Conservation (phyloP, 139 green algal genomes). For the Chlamydomonas applanata region DNA sequence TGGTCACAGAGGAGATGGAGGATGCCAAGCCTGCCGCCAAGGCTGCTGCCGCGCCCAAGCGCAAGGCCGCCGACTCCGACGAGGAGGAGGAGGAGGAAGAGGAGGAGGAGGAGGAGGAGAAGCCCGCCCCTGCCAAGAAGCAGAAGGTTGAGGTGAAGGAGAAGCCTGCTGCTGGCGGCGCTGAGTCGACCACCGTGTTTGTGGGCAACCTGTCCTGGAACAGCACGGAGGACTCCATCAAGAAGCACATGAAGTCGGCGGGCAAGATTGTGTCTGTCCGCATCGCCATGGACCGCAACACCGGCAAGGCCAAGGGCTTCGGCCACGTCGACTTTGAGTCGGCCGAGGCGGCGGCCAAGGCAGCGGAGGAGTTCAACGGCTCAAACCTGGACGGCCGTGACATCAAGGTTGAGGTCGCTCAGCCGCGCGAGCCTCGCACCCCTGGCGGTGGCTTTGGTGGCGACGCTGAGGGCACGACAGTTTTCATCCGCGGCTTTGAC, state of each 20-base stretch:
- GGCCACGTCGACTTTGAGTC: slow-evolving; percentile 68
- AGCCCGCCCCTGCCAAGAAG: slow-evolving; percentile 41
- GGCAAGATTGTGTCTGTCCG: slow-evolving; percentile 57
- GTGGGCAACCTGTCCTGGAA: slow-evolving; percentile 71
- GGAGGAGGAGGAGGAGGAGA: slow-evolving; percentile 19
- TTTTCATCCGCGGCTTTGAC: slow-evolving; percentile 82
- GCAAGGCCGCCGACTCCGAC: slow-evolving; percentile 27
- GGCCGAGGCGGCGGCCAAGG: slow-evolving; percentile 41
- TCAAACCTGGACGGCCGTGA: slow-evolving; percentile 61
- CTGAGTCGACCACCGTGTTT: slow-evolving; percentile 56
- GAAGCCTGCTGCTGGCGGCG: slow-evolving; percentile 1
- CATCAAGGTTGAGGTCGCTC: slow-evolving; percentile 51
- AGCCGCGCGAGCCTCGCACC: slow-evolving; percentile 5
- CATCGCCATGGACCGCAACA: slow-evolving; percentile 54
- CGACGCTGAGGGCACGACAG: slow-evolving; percentile 43
- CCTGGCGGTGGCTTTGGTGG: slow-evolving; percentile 15
- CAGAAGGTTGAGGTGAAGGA: slow-evolving; percentile 17
- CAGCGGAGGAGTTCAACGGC: slow-evolving; percentile 45
- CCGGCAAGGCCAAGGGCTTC: slow-evolving; percentile 62
- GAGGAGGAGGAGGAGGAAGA: slow-evolving; percentile 21
- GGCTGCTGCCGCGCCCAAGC: slow-evolving; percentile 12
- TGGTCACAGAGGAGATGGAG: slow-evolving; percentile 26
- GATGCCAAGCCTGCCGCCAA: slow-evolving; percentile 26
- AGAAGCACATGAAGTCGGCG: slow-evolving; percentile 54
- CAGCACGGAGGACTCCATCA: slow-evolving; percentile 50